phyloP scores from a whole-genome alignment of 441 rosid genomes.

The Rhodomyrtus psidioides region DNA sequence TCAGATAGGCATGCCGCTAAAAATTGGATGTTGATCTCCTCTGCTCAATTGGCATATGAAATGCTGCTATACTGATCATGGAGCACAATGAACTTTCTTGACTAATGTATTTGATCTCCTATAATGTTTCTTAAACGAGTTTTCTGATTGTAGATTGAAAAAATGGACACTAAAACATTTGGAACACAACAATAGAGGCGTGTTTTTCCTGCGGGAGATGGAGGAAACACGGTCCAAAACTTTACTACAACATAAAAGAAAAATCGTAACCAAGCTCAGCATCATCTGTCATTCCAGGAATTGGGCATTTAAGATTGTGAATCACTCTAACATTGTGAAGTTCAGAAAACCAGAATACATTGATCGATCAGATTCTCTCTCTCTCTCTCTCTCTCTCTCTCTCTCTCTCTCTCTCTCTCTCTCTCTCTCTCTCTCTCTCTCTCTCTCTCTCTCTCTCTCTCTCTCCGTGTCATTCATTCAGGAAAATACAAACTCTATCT shows the following conservation, averaged over 20 bases:
- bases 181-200: not conserved
- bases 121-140: not conserved
- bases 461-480: not conserved
- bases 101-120: not conserved
- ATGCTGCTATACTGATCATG: not conserved
- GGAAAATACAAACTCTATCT: constrained; percentile 32
- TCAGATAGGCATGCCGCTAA: not conserved
- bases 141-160: not conserved
- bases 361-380: not conserved
- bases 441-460: no score
- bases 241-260: not conserved
- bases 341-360: not conserved
- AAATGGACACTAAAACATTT: not conserved
- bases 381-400: no score
- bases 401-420: no score
- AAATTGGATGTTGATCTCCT: not conserved
- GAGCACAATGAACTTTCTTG: not conserved
- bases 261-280: not conserved
- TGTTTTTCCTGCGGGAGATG: not conserved
- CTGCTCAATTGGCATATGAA: not conserved
- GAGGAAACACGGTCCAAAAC: not conserved
- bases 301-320: not conserved
- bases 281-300: not conserved
- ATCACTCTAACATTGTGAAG: not conserved
- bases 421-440: no score